Conservation (phyloP, 257 asterid species). For the Nemophila menziesii region DNA sequence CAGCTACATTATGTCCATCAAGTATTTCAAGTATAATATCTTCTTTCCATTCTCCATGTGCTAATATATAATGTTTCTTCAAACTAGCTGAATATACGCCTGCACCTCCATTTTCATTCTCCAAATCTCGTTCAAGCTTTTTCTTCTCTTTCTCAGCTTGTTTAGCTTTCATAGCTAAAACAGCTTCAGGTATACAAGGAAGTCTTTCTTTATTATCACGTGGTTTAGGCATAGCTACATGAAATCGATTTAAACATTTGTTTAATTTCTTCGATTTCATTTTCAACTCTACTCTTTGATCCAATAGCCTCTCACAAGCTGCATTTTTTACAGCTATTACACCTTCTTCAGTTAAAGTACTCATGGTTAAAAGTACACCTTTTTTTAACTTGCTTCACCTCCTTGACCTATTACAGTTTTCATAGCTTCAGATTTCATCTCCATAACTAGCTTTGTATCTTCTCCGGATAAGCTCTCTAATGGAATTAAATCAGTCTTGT, state of each 20-base stretch:
- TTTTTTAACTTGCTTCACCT: slow-evolving; percentile 59
- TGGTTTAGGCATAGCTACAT: slow-evolving; percentile 90
- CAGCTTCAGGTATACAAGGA: slow-evolving; percentile 66
- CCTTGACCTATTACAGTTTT: slow-evolving; percentile 82
- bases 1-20: slow-evolving; percentile 87
- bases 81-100: slow-evolving; percentile 94
- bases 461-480: slow-evolving; percentile 66
- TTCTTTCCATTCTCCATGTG: slow-evolving; percentile 80
- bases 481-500: slow-evolving; percentile 85
- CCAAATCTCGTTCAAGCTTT: slow-evolving; percentile 78
- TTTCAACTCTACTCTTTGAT: slow-evolving; percentile 83
- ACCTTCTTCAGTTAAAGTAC: slow-evolving; percentile 82
- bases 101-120: slow-evolving; percentile 94
- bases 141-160: slow-evolving; percentile 48
- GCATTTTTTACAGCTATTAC: slow-evolving; percentile 80
- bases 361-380: slow-evolving; percentile 76
- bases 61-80: slow-evolving; percentile 69
- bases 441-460: slow-evolving; percentile 63
- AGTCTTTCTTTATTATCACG: slow-evolving; percentile 85
- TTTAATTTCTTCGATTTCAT: slow-evolving; percentile 80
- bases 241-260: slow-evolving; percentile 82
- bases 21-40: slow-evolving; percentile 75
- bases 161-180: slow-evolving; percentile 63
- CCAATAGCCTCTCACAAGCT: slow-evolving; percentile 78
- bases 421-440: slow-evolving; percentile 89